A percentile compares a stretch with the other conserved stretches of the same genome.
Conservation (phyloP, 2,329 filamentous ascomycete species). For the Aspergillus novoparasiticus region DNA sequence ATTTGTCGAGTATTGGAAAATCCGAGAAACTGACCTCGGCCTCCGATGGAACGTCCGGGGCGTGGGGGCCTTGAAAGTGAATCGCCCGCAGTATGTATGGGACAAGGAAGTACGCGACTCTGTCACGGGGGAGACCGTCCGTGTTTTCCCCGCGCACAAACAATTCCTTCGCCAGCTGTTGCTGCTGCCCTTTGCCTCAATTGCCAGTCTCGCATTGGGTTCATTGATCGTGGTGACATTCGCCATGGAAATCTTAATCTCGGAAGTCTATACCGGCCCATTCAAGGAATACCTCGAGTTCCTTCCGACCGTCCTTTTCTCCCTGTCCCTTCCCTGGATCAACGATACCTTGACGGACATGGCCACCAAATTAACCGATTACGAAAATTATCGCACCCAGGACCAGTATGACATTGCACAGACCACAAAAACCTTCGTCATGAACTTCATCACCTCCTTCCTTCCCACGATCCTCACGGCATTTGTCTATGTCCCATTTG, state of each 20-base stretch:
- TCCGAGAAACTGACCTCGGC: constrained; percentile 82
- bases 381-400: constrained; percentile 90
- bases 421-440: constrained; percentile 89
- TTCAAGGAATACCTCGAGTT: constrained; percentile 84
- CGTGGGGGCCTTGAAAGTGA: constrained; percentile 78
- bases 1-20: constrained; percentile 96
- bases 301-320: constrained; percentile 85
- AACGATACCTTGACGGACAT: constrained; percentile 73
- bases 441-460: constrained; percentile 97
- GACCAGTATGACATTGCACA: constrained; percentile 81
- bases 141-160: constrained; percentile 74
- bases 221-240: constrained; percentile 84
- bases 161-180: constrained; percentile 76
- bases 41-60: constrained; percentile 87
- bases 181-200: constrained; percentile 80
- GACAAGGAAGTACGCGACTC: constrained; percentile 77
- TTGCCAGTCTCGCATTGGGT: constrained; percentile 72
- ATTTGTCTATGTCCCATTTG: constrained; percentile 94
- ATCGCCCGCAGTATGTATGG: constrained; percentile 75
- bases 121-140: constrained; percentile 76
- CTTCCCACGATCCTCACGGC: constrained; percentile 89
- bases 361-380: constrained; percentile 74
- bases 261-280: constrained; percentile 87
- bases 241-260: constrained; percentile 92
- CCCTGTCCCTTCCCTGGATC: constrained; percentile 76